A percentile compares a stretch with the other conserved stretches of the same genome.
These are phyloP conservation scores for Tulasnella calospora DNA, from an alignment of 768 basidiomycete species.

Conservation along the genomic window DNA sequence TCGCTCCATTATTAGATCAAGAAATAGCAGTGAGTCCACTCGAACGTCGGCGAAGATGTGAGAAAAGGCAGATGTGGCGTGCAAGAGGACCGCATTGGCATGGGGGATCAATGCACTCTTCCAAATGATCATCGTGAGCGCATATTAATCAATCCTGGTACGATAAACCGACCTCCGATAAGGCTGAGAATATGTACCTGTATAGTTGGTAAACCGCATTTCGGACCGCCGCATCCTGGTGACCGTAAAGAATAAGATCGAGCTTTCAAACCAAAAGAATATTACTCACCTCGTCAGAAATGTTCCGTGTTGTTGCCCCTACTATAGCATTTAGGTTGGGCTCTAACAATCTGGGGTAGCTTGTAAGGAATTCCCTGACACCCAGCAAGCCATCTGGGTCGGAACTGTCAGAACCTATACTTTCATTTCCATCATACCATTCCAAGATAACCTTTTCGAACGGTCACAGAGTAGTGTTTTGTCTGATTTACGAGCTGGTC, in stretches of 20 bases:
- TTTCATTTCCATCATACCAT: background rate
- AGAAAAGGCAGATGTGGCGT: conserved; percentile 83
- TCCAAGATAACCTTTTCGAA: conserved; percentile 55
- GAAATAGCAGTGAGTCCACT: conserved; percentile 77
- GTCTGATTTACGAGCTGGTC: conserved; percentile 70
- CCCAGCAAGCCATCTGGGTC: conserved; percentile 65
- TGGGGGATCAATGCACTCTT: conserved; percentile 74
- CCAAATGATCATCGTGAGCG: background rate
- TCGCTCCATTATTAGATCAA: conserved; percentile 66
- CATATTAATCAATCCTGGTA: background rate
- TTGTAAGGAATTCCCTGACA: conserved; percentile 64
- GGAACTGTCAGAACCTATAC: background rate
- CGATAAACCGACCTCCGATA: conserved; percentile 49
- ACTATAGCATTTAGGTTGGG: conserved; percentile 53
- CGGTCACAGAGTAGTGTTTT: conserved; percentile 77
- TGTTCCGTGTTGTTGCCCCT: conserved; percentile 58
- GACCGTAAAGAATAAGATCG: background rate
- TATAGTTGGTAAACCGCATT: conserved; percentile 66
- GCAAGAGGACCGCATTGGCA: conserved; percentile 68
- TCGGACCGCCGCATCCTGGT: conserved; percentile 75
- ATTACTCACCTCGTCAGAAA: conserved; percentile 75
- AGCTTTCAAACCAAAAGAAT: conserved; percentile 8
- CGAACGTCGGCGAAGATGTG: conserved; percentile 95
- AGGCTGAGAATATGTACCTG: conserved; percentile 62
- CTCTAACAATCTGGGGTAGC: conserved; percentile 52